Evolutionary conservation across 495 filamentous ascomycete genomes (phyloP).

Genomic region (Amniculicola lignicola): DNA sequence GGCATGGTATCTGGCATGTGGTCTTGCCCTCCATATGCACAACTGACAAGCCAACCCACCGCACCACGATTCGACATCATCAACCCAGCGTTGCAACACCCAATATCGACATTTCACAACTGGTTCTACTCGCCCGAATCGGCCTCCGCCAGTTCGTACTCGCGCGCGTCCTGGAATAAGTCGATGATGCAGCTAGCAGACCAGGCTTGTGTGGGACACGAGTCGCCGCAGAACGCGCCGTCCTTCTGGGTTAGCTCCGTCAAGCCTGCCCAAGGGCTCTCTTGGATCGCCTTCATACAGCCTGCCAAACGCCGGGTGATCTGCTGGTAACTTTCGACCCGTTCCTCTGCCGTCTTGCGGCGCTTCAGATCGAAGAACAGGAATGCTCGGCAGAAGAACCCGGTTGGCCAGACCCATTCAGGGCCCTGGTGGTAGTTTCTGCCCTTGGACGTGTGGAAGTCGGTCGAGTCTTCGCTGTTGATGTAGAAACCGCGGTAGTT

Average conservation of each 20-base stretch:
- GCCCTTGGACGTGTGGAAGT: conserved; percentile 88
- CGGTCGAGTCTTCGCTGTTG: conserved; percentile 86
- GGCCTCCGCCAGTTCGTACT: conserved; percentile 37
- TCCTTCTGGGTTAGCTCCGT: conserved; percentile 90
- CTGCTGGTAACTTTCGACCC: conserved; percentile 89
- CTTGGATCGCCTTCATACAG: conserved; percentile 73
- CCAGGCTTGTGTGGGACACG: conserved; percentile 95
- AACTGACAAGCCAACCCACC: too few relatives aligned
- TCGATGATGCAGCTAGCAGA: conserved; percentile 91
- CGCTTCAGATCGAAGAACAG: conserved; percentile 84
- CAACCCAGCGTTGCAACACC: conserved; percentile 14
- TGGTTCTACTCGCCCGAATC: neutral
- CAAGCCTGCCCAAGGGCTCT: conserved; percentile 84
- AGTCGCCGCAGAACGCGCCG: conserved; percentile 80
- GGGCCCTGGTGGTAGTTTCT: conserved; percentile 98
- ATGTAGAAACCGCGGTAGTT: conserved; percentile 93
- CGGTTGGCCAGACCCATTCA: conserved; percentile 98
- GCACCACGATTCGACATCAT: too few relatives aligned
- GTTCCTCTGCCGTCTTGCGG: conserved; percentile 59
- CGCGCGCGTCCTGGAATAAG: conserved; percentile 82
- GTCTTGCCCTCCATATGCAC: too few relatives aligned
- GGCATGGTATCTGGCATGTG: too few relatives aligned
- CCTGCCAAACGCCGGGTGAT: conserved; percentile 76
- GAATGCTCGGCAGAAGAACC: conserved; percentile 88
- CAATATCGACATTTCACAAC: neutral